A percentile compares a stretch with the other conserved stretches of the same genome.
Conservation (phyloP, 2,329 filamentous ascomycete genomes). For the Coleophoma cylindrospora region DNA sequence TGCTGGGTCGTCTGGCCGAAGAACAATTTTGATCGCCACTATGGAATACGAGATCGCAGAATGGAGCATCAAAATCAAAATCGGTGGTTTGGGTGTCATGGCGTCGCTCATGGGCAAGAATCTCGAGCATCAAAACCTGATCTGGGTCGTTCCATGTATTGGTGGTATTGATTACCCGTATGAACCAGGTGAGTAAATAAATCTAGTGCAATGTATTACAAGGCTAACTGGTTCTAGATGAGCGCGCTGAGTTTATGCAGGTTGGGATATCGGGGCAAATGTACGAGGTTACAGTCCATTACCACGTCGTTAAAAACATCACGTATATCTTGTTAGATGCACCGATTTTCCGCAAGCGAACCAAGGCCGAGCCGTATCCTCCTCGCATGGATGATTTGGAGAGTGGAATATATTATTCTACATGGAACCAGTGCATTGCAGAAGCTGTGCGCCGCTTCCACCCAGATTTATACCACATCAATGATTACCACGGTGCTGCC, state of each 20-base stretch:
- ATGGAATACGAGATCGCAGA: constrained; percentile 70
- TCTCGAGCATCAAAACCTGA: constrained; percentile 56
- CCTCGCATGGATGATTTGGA: constrained; percentile 64
- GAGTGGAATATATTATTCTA: constrained; percentile 62
- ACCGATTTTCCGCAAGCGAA: constrained; percentile 55
- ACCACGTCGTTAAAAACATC: constrained; percentile 57
- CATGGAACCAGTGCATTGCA: constrained; percentile 66
- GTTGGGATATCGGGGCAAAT: constrained; percentile 54
- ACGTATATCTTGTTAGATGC: constrained; percentile 60
- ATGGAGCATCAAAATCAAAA: constrained; percentile 66
- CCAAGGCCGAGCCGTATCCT: constrained; percentile 57
- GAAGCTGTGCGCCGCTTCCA: constrained; percentile 56
- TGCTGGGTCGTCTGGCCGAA: constrained; percentile 15
- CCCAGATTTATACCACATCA: constrained; percentile 58
- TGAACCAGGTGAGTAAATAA: not conserved
- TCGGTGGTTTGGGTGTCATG: constrained; percentile 65
- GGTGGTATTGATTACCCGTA: constrained; percentile 57
- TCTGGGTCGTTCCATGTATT: constrained; percentile 58
- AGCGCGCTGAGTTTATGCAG: constrained; percentile 52
- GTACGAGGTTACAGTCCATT: constrained; percentile 58
- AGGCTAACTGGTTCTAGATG: constrained; percentile 31
- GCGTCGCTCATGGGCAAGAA: constrained; percentile 61
- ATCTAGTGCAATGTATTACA: no score
- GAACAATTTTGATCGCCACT: constrained; percentile 59
- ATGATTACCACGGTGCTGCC: constrained; percentile 58